phyloP scores from a whole-genome alignment of 164 flowering plant species.

The Amborella trichopoda region DNA sequence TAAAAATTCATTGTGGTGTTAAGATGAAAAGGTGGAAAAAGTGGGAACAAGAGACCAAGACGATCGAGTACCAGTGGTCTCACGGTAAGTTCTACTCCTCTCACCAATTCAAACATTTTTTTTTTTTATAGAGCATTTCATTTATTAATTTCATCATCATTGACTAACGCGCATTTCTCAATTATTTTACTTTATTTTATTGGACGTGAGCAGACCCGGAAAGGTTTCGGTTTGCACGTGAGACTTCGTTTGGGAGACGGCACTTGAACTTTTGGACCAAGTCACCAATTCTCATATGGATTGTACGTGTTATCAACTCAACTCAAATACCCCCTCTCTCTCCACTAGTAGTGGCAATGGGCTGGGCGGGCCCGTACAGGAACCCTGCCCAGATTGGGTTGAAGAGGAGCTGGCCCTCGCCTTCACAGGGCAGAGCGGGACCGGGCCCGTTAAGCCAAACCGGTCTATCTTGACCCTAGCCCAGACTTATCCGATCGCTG shows the following conservation, averaged over 20 bases:
- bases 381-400: too few species aligned
- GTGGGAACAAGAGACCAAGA: constrained; percentile 68
- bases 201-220: constrained; percentile 62
- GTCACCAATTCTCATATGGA: constrained; percentile 47
- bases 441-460: background rate
- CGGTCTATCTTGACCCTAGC: background rate
- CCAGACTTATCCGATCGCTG: background rate
- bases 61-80: constrained; percentile 47
- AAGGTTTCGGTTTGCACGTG: constrained; percentile 63
- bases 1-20: too few species aligned
- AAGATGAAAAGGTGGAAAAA: constrained; percentile 71
- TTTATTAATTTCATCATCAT: background rate
- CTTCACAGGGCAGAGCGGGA: too few species aligned
- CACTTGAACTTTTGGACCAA: constrained; percentile 63
- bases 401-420: too few species aligned
- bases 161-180: background rate
- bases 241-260: constrained; percentile 64
- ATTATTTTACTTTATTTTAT: too few species aligned
- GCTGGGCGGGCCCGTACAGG: background rate
- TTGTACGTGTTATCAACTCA: constrained; percentile 19
- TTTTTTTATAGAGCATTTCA: background rate
- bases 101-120: background rate
- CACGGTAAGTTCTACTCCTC: constrained; percentile 27
- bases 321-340: background rate
- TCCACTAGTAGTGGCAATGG: background rate